Percentiles rank a stretch among this genome's conserved stretches.
Evolutionary conservation across 2,329 filamentous ascomycete genomes (phyloP).

Genomic region (Clarireedia hainanense): DNA sequence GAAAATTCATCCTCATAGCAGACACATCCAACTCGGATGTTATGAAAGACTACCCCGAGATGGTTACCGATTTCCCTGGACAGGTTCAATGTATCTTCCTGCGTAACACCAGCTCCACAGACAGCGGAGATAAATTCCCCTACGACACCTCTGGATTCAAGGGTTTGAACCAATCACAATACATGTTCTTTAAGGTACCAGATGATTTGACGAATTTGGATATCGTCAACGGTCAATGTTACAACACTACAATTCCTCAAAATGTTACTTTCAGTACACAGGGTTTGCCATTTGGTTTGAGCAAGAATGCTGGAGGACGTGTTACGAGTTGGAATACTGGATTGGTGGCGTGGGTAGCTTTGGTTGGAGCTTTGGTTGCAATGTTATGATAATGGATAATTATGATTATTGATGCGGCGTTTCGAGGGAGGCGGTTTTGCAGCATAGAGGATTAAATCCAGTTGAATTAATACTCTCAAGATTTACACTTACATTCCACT

Average conservation of each 20-base stretch:
- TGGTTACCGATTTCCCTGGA: slow-evolving; percentile 58
- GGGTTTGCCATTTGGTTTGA: slow-evolving; percentile 41
- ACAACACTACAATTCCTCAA: slow-evolving; percentile 56
- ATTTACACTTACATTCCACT: too few species aligned
- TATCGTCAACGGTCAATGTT: slow-evolving; percentile 59
- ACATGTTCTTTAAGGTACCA: slow-evolving; percentile 73
- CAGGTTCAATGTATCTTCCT: slow-evolving; percentile 74
- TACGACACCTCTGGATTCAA: slow-evolving; percentile 70
- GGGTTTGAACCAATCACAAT: slow-evolving; percentile 54
- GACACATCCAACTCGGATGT: slow-evolving; percentile 73
- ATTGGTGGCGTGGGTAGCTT: neutral
- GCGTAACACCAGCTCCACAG: slow-evolving; percentile 65
- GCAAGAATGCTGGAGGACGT: slow-evolving; percentile 16
- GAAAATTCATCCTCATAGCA: slow-evolving; percentile 68
- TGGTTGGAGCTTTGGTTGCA: neutral
- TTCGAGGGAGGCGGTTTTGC: neutral
- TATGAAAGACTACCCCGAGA: slow-evolving; percentile 55
- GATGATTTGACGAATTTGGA: slow-evolving; percentile 62
- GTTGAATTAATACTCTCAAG: neutral
- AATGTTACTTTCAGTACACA: slow-evolving; percentile 66
- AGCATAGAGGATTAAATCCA: neutral
- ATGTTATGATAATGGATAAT: neutral
- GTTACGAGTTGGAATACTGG: neutral
- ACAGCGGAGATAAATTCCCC: slow-evolving; percentile 59
- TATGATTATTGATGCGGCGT: neutral